Conservation (phyloP, 202 grass and related monocot species). For the Cymbopogon flexuosus region DNA sequence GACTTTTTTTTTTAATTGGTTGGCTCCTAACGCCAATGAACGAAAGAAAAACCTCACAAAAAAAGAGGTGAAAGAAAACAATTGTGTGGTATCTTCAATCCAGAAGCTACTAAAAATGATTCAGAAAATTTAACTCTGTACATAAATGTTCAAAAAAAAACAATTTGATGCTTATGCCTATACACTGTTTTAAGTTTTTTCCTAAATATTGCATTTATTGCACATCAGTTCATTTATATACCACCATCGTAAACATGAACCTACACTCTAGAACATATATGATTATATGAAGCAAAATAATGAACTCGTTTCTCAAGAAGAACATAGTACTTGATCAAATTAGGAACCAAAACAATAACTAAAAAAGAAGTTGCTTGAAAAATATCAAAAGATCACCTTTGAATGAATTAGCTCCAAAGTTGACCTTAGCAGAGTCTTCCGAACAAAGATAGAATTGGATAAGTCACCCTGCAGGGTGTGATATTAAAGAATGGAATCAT, state of each 20-base stretch:
- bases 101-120: constrained; percentile 15
- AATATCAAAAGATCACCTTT: constrained; percentile 51
- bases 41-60: not conserved
- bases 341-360: not conserved
- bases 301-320: not conserved
- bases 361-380: not conserved
- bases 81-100: not conserved
- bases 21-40: not conserved
- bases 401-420: constrained; percentile 55
- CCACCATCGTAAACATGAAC: constrained; percentile 1
- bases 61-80: too few relatives aligned
- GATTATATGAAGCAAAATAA: not conserved
- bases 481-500: constrained; percentile 28
- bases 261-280: constrained; percentile 10
- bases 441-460: constrained; percentile 58
- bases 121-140: not conserved
- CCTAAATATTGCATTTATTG: not conserved
- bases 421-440: constrained; percentile 81
- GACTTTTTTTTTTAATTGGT: not conserved
- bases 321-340: constrained; percentile 21
- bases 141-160: constrained; percentile 9
- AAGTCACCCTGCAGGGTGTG: constrained; percentile 56
- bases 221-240: constrained; percentile 11
- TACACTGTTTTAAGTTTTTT: not conserved
- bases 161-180: not conserved